These are phyloP conservation scores for Huntiella decipiens DNA, from an alignment of 2,329 filamentous ascomycete genomes.

Conservation along the genomic window DNA sequence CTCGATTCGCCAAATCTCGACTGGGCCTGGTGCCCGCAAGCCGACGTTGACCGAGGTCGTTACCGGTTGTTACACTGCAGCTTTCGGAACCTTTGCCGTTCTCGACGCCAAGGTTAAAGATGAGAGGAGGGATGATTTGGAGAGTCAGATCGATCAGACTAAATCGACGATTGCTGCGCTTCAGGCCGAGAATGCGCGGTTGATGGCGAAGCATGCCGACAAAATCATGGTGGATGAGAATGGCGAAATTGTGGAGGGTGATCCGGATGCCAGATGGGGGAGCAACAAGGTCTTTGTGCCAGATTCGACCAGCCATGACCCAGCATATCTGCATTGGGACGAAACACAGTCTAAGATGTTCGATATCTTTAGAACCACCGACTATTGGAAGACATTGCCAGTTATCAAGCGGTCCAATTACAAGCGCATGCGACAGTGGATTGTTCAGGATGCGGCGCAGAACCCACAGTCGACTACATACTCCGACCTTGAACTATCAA, in stretches of 20 bases:
- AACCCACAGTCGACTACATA: not conserved
- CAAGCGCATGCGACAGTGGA: constrained; percentile 8
- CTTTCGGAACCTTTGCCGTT: constrained; percentile 45
- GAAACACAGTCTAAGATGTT: constrained; percentile 9
- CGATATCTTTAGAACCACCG: constrained; percentile 3
- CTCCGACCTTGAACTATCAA: constrained; percentile 1
- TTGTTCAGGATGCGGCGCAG: constrained; percentile 2
- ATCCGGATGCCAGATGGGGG: not conserved
- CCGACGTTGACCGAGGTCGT: constrained; percentile 34
- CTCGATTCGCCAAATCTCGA: constrained; percentile 22
- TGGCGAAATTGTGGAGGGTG: not conserved
- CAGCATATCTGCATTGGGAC: constrained; percentile 9
- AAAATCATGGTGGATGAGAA: constrained; percentile 1
- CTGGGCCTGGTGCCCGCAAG: constrained; percentile 29
- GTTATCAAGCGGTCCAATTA: constrained; percentile 10
- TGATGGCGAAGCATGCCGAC: constrained; percentile 7
- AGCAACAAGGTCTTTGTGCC: constrained; percentile 8
- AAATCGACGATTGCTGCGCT: constrained; percentile 11
- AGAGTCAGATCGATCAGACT: constrained; percentile 25
- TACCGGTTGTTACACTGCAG: constrained; percentile 48
- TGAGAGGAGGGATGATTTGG: constrained; percentile 38
- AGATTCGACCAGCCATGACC: constrained; percentile 7
- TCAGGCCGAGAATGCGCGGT: constrained; percentile 9
- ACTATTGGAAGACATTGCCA: constrained; percentile 10
- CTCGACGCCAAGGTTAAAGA: constrained; percentile 42